Evolutionary conservation across 2,329 filamentous ascomycete genomes (phyloP).

Genomic region (Mycosphaerella sp.): DNA sequence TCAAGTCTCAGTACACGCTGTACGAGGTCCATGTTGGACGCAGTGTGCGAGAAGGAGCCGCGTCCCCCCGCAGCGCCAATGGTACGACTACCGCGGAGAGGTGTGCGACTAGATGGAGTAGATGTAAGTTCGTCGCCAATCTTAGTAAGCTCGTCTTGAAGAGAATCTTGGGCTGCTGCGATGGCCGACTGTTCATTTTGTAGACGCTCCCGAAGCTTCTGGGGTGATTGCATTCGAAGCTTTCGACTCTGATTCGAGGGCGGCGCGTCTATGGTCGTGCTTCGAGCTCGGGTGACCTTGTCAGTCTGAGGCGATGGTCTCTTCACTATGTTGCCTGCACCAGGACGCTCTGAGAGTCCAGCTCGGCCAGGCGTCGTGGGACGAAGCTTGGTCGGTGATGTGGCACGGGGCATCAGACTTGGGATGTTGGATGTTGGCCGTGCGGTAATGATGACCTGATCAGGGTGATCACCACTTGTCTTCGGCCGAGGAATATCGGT

Average conservation of each 20-base stretch:
- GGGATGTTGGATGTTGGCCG: constrained; percentile 46
- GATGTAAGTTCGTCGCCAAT: constrained; percentile 72
- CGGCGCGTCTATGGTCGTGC: constrained; percentile 14
- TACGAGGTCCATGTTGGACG: constrained; percentile 43
- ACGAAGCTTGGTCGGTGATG: constrained; percentile 33
- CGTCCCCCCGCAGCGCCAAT: constrained; percentile 16
- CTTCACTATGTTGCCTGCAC: constrained; percentile 51
- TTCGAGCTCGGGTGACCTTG: constrained; percentile 21
- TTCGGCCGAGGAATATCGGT: constrained; percentile 27
- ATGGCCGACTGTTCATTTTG: constrained; percentile 73
- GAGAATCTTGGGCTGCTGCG: constrained; percentile 59
- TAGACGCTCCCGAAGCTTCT: constrained; percentile 71
- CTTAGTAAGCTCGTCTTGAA: constrained; percentile 70
- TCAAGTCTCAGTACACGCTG: constrained; percentile 62
- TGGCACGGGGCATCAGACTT: constrained; percentile 35
- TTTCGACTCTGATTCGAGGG: constrained; percentile 39
- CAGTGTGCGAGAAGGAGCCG: constrained; percentile 17
- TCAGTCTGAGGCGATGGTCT: constrained; percentile 51
- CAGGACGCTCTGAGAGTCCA: constrained; percentile 48
- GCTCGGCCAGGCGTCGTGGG: constrained; percentile 40
- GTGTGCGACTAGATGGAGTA: constrained; percentile 19
- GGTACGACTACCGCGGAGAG: constrained; percentile 18
- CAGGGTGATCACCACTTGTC: constrained; percentile 22
- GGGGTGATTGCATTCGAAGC: constrained; percentile 58
- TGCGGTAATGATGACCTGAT: constrained; percentile 27